Conservation (phyloP, 83 land plant species). For the Picea mariana region DNA sequence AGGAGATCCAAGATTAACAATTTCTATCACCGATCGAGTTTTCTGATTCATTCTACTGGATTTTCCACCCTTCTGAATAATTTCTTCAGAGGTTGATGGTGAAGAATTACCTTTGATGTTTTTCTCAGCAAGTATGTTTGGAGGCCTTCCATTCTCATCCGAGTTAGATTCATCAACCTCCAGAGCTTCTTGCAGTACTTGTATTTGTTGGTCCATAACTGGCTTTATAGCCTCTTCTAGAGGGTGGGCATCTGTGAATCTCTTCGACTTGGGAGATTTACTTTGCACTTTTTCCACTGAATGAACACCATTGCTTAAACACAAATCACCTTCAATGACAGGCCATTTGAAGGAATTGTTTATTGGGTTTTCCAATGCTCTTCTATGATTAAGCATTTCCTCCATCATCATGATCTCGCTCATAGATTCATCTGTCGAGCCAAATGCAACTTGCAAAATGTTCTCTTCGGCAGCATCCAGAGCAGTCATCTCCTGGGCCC, state of each 20-base stretch:
- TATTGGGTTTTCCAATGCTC: background rate
- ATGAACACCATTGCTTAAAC: too few species aligned
- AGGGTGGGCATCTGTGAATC: conserved; percentile 3
- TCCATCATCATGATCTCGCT: conserved; percentile 1
- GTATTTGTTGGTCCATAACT: background rate
- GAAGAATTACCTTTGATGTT: background rate
- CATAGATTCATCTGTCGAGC: background rate
- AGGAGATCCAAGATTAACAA: too few species aligned
- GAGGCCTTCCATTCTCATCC: too few species aligned
- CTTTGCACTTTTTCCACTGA: background rate
- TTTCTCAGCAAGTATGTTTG: background rate
- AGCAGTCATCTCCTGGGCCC: background rate
- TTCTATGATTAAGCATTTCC: background rate
- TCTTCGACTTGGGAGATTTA: background rate
- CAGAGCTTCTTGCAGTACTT: background rate
- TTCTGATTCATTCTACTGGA: too few species aligned
- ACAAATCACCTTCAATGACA: background rate
- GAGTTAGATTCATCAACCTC: background rate
- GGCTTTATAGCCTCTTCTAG: conserved; percentile 4
- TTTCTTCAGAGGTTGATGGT: background rate
- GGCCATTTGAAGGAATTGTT: background rate
- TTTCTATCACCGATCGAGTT: too few species aligned
- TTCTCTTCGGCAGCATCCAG: conserved; percentile 14
- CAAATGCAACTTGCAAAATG: background rate
- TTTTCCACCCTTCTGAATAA: background rate